Percentiles rank a stretch among this genome's conserved stretches.
These are phyloP conservation scores for Acanthochlamys bracteata DNA, from an alignment of 106 monocot species.

Conservation along the genomic window DNA sequence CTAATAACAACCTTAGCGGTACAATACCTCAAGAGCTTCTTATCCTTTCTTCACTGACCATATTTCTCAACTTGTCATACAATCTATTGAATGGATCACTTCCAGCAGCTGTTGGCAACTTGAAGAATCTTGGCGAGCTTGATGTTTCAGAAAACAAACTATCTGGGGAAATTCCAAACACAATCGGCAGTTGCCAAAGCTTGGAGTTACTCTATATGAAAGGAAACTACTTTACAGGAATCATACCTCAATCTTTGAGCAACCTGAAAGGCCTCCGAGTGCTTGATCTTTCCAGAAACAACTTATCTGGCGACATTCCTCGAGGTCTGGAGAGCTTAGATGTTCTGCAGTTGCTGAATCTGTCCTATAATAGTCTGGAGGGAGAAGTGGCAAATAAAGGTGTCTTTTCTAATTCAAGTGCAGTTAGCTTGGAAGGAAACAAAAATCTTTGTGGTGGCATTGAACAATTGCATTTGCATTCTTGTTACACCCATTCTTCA, in stretches of 20 bases:
- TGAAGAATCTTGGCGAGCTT: conserved; percentile 9
- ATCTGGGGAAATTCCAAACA: conserved; percentile 16
- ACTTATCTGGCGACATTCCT: conserved; percentile 5
- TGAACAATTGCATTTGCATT: conserved; percentile 5
- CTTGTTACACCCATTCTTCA: neutral
- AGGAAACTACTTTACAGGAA: conserved; percentile 5
- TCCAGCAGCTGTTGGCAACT: conserved; percentile 4
- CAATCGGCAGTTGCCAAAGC: neutral
- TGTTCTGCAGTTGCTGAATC: neutral
- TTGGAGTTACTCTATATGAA: conserved; percentile 1
- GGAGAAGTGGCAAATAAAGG: conserved; percentile 6
- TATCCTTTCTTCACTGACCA: conserved; percentile 13
- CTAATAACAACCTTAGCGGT: conserved; percentile 12
- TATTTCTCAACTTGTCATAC: conserved; percentile 6
- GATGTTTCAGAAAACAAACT: conserved; percentile 9
- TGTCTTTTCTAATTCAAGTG: conserved; percentile 13
- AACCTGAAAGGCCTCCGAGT: conserved; percentile 13
- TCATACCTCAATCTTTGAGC: conserved; percentile 8
- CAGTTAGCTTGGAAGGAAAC: conserved; percentile 10
- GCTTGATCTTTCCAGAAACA: conserved; percentile 25
- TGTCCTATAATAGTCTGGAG: conserved; percentile 3
- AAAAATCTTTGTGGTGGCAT: conserved; percentile 16
- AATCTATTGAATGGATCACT: conserved; percentile 10
- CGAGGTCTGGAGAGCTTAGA: neutral
- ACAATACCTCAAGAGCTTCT: conserved; percentile 15